These are phyloP conservation scores for Butyriboletus appendiculatus DNA, from an alignment of 1,284 basidiomycete genomes.

Conservation along the genomic window DNA sequence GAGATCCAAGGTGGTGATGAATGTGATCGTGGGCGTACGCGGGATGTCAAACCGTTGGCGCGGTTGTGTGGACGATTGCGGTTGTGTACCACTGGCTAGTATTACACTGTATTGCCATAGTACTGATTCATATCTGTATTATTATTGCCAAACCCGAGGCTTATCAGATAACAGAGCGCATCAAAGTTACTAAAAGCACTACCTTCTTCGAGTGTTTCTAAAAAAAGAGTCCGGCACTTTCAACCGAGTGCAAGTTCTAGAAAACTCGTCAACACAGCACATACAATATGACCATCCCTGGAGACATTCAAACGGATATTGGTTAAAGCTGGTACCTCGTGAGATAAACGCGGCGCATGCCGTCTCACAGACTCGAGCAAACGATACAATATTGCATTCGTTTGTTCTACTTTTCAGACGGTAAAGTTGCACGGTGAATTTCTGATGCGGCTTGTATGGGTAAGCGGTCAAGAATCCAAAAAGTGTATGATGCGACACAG, in stretches of 20 bases:
- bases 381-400: constrained; percentile 1
- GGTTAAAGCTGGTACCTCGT: constrained; percentile 7
- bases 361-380: constrained; percentile 6
- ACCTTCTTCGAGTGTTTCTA: not conserved
- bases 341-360: constrained; percentile 6
- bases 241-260: constrained; percentile 1
- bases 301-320: constrained; percentile 3
- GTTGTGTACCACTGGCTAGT: constrained; percentile 11
- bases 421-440: not conserved
- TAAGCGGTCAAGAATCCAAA: constrained; percentile 19
- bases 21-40: constrained; percentile 26
- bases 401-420: constrained; percentile 12
- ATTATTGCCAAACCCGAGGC: not conserved
- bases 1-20: constrained; percentile 19
- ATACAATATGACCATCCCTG: constrained; percentile 5
- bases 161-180: not conserved
- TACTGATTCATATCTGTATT: not conserved
- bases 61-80: constrained; percentile 22
- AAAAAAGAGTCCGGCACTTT: not conserved
- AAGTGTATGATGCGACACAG: constrained; percentile 3
- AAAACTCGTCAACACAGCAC: constrained; percentile 4
- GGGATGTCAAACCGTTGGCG: constrained; percentile 21
- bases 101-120: not conserved
- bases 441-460: constrained; percentile 8
- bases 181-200: too few relatives aligned